A percentile compares a stretch with the other conserved stretches of the same genome.
Evolutionary conservation across 306 rosid species (phyloP).

Genomic region (Corylus americana): DNA sequence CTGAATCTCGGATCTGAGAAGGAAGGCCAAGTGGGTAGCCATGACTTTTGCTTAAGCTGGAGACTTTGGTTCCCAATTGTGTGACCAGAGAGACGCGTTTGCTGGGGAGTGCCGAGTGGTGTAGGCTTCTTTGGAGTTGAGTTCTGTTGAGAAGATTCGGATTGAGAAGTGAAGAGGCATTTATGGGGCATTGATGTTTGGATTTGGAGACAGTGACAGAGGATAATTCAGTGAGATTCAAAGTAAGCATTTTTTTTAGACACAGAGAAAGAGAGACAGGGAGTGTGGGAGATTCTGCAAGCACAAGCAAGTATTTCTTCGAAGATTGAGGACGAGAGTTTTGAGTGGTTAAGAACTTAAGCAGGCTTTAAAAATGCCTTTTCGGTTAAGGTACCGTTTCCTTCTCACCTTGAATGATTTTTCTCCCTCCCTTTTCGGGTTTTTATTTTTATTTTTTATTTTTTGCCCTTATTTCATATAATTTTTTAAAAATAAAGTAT

Average conservation of each 20-base stretch:
- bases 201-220: constrained; percentile 44
- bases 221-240: constrained; percentile 46
- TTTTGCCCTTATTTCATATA: too few relatives aligned
- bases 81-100: background rate
- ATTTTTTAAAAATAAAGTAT: too few relatives aligned
- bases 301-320: background rate
- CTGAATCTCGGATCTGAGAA: constrained; percentile 37
- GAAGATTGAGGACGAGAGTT: constrained; percentile 17
- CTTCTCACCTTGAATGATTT: too few relatives aligned
- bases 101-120: constrained; percentile 15
- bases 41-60: constrained; percentile 6
- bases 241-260: constrained; percentile 47
- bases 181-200: constrained; percentile 30
- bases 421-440: too few relatives aligned
- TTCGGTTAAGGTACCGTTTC: background rate
- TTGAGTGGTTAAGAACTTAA: background rate
- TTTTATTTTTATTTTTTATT: too few relatives aligned
- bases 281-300: constrained; percentile 17
- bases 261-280: background rate
- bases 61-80: constrained; percentile 20
- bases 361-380: background rate
- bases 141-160: constrained; percentile 39
- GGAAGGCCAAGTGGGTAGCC: constrained; percentile 28
- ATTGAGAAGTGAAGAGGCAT: constrained; percentile 34
- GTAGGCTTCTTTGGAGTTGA: constrained; percentile 20